phyloP scores from a whole-genome alignment of 2,329 filamentous ascomycete species.

The Pseudogymnoascus sp. region DNA sequence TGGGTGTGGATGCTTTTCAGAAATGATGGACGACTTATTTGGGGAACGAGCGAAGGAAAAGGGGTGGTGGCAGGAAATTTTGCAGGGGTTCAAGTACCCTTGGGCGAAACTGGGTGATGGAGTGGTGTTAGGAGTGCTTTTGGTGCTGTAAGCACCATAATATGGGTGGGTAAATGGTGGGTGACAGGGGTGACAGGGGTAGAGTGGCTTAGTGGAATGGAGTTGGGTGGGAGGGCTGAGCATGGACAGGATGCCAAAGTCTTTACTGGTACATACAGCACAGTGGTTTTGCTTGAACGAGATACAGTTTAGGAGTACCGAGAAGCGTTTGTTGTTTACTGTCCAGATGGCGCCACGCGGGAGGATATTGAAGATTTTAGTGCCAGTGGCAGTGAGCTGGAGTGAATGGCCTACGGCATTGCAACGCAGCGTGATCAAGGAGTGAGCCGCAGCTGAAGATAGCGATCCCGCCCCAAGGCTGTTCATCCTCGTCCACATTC shows the following conservation, averaged over 20 bases:
- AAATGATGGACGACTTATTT: background rate
- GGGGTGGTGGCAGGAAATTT: background rate
- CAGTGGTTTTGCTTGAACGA: background rate
- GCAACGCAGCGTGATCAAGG: background rate
- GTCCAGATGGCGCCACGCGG: background rate
- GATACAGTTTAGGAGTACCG: background rate
- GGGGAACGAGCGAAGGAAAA: background rate
- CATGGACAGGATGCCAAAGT: background rate
- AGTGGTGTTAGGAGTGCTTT: background rate
- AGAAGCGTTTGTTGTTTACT: background rate
- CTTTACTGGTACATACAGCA: background rate
- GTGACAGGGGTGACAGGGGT: background rate
- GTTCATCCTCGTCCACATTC: background rate
- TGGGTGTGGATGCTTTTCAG: background rate
- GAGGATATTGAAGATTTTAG: background rate
- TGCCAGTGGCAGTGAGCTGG: background rate
- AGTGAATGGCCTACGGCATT: background rate
- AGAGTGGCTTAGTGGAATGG: background rate
- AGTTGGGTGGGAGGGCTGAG: background rate
- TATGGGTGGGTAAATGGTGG: background rate
- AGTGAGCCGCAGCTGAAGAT: background rate
- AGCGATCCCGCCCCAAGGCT: background rate
- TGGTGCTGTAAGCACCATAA: background rate
- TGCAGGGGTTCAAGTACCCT: background rate
- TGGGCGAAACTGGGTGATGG: constrained; percentile 1